Conservation (phyloP, 1,139 yeast genomes). For the Kodamaea arcana region DNA sequence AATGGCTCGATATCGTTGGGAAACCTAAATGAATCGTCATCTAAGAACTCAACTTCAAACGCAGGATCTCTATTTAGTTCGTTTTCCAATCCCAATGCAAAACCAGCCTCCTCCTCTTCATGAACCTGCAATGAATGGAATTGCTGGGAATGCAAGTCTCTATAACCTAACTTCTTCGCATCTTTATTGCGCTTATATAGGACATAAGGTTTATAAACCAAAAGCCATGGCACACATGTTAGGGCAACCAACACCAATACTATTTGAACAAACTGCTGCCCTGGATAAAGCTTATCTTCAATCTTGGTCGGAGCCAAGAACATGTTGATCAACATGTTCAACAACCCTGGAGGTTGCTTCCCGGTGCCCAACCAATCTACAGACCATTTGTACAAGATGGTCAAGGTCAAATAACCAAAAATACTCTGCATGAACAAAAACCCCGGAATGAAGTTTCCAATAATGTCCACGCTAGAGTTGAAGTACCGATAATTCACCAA, state of each 20-base stretch:
- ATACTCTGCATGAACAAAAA: constrained; percentile 91
- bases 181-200: constrained; percentile 28
- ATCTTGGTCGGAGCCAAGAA: constrained; percentile 88
- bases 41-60: constrained; percentile 30
- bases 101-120: constrained; percentile 30
- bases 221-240: constrained; percentile 92
- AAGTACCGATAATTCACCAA: constrained; percentile 75
- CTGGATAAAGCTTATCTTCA: constrained; percentile 77
- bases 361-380: constrained; percentile 81
- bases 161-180: constrained; percentile 30
- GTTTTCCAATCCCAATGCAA: constrained; percentile 12
- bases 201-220: constrained; percentile 81
- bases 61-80: constrained; percentile 11
- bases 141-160: constrained; percentile 31
- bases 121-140: constrained; percentile 30
- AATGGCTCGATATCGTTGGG: constrained; percentile 49
- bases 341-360: constrained; percentile 84
- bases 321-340: constrained; percentile 95
- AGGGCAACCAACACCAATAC: constrained; percentile 71
- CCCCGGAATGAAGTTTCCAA: constrained; percentile 94
- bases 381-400: constrained; percentile 91
- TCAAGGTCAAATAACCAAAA: constrained; percentile 81
- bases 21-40: constrained; percentile 30
- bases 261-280: constrained; percentile 79
- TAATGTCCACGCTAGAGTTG: constrained; percentile 73